A percentile compares a stretch with the other conserved stretches of the same genome.
Evolutionary conservation across 2,329 filamentous ascomycete genomes (phyloP).

Genomic region (Penicillium hesseltinei): DNA sequence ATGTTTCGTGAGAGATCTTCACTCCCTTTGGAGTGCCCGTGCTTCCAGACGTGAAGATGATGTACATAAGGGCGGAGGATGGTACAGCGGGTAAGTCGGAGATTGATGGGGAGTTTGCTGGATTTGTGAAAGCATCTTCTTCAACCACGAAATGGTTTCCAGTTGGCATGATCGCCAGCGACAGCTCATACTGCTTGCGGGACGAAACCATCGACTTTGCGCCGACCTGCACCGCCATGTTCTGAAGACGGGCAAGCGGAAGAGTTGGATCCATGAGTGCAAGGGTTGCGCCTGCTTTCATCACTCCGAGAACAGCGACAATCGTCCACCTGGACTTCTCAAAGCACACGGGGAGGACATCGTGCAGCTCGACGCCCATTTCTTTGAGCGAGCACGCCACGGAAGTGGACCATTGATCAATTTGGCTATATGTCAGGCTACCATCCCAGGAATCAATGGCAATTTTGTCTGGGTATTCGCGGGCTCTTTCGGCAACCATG

Average conservation of each 20-base stretch:
- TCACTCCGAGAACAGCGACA: constrained; percentile 34
- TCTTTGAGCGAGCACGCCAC: constrained; percentile 27
- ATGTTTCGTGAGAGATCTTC: constrained; percentile 59
- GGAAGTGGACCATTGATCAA: constrained; percentile 37
- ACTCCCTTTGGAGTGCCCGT: constrained; percentile 57
- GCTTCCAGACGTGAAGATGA: constrained; percentile 60
- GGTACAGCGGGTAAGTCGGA: constrained; percentile 26
- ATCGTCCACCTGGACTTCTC: constrained; percentile 37
- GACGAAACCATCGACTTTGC: constrained; percentile 33
- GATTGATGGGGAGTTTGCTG: constrained; percentile 9
- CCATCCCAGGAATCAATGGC: constrained; percentile 37
- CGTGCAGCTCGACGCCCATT: constrained; percentile 28
- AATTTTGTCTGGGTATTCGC: constrained; percentile 24
- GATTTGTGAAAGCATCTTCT: constrained; percentile 21
- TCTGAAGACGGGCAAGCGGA: constrained; percentile 35
- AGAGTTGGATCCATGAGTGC: constrained; percentile 36
- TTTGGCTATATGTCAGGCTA: constrained; percentile 29
- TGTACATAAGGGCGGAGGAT: constrained; percentile 51
- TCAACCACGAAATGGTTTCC: constrained; percentile 31
- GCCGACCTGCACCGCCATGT: constrained; percentile 31
- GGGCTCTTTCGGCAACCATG: constrained; percentile 38
- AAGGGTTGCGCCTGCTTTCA: constrained; percentile 35
- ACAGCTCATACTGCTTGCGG: constrained; percentile 28
- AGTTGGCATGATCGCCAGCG: constrained; percentile 32
- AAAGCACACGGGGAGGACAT: constrained; percentile 34